These are phyloP conservation scores for Exophiala calicioides DNA, from an alignment of 2,329 filamentous ascomycete genomes.

Conservation along the genomic window DNA sequence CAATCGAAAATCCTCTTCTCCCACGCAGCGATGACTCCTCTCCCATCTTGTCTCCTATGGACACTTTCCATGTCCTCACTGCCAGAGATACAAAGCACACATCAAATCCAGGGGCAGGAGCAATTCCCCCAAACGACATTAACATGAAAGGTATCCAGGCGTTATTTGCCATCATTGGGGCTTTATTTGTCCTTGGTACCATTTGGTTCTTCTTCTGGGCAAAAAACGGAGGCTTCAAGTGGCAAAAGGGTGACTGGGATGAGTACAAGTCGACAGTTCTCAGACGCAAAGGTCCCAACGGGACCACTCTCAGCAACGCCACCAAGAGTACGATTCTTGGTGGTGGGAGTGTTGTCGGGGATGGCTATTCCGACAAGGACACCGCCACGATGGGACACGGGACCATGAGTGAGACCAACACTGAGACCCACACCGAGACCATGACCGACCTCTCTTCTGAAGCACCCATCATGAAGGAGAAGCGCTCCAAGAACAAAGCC, in stretches of 20 bases:
- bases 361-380: slow-evolving; percentile 63
- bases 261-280: slow-evolving; percentile 97
- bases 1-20: slow-evolving; percentile 15
- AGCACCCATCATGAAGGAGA: slow-evolving; percentile 38
- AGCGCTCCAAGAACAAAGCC: slow-evolving; percentile 39
- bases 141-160: slow-evolving; percentile 70
- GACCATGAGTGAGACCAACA: slow-evolving; percentile 46
- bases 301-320: slow-evolving; percentile 78
- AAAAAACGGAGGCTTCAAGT: slow-evolving; percentile 91
- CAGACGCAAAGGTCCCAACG: slow-evolving; percentile 83
- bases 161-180: slow-evolving; percentile 81
- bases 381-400: slow-evolving; percentile 40
- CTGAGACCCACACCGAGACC: slow-evolving; percentile 44
- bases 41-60: slow-evolving; percentile 29
- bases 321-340: slow-evolving; percentile 81
- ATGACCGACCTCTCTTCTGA: slow-evolving; percentile 33
- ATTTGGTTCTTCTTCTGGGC: slow-evolving; percentile 99
- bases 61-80: slow-evolving; percentile 34
- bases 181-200: slow-evolving; percentile 68
- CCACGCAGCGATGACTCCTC: slow-evolving; percentile 21
- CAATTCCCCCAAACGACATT: slow-evolving; percentile 44
- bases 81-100: slow-evolving; percentile 33
- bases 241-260: slow-evolving; percentile 86
- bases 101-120: slow-evolving; percentile 35
- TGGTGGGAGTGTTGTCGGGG: slow-evolving; percentile 72